Evolutionary conservation across 805 yeast genomes (phyloP).

Genomic region (Yamadazyma laniorum): DNA sequence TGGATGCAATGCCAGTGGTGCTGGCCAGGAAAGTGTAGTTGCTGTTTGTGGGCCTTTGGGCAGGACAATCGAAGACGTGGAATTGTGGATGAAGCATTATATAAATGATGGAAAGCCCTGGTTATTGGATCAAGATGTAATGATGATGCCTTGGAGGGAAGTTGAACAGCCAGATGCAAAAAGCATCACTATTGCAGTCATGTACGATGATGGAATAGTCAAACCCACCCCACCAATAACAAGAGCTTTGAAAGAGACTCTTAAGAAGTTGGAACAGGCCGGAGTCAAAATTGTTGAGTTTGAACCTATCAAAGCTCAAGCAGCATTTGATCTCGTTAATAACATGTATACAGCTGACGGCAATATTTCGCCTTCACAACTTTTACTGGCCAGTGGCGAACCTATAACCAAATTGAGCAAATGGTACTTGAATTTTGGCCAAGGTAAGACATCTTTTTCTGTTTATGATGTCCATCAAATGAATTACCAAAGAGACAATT

Average conservation of each 20-base stretch:
- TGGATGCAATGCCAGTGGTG: conserved; percentile 52
- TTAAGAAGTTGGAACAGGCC: conserved; percentile 52
- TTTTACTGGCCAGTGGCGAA: conserved; percentile 62
- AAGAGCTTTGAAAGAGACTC: conserved; percentile 56
- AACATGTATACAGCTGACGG: conserved; percentile 67
- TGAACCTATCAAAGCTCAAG: conserved; percentile 54
- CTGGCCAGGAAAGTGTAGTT: conserved; percentile 62
- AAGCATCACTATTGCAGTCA: conserved; percentile 57
- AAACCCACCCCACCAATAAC: conserved; percentile 65
- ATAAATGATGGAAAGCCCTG: conserved; percentile 66
- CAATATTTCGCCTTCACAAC: conserved; percentile 49
- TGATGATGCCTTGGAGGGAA: conserved; percentile 54
- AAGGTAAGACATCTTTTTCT: conserved; percentile 48
- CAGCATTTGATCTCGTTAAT: conserved; percentile 59
- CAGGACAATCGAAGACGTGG: conserved; percentile 62
- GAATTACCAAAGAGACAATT: conserved; percentile 52
- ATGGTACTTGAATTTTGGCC: conserved; percentile 57
- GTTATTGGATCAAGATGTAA: conserved; percentile 45
- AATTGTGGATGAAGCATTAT: conserved; percentile 63
- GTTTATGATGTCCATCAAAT: conserved; percentile 53
- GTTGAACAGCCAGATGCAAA: conserved; percentile 38
- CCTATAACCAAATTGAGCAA: conserved; percentile 63
- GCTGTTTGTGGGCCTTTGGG: conserved; percentile 71
- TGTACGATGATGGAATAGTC: conserved; percentile 63
- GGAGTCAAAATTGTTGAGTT: conserved; percentile 57